These are phyloP conservation scores for Aureobasidium leucospermi DNA, from an alignment of 2,329 filamentous ascomycete genomes.

Conservation along the genomic window DNA sequence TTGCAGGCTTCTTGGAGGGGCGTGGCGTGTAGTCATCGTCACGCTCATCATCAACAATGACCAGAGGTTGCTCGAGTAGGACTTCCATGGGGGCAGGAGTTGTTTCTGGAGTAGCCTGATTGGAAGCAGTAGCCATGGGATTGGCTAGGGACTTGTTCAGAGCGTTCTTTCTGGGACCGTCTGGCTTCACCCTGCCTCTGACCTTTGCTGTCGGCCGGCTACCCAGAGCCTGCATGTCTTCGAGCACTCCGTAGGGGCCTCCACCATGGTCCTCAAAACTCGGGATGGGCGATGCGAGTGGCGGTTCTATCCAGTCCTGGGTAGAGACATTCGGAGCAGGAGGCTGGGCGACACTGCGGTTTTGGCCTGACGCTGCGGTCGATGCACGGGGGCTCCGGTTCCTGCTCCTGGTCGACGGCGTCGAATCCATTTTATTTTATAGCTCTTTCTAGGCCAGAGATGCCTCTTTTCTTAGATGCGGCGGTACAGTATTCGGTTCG, in stretches of 20 bases:
- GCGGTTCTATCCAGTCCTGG: constrained; percentile 47
- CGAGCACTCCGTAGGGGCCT: constrained; percentile 65
- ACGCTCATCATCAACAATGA: constrained; percentile 36
- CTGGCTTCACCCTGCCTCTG: constrained; percentile 46
- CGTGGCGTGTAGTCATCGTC: constrained; percentile 40
- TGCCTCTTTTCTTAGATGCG: background rate
- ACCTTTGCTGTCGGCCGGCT: constrained; percentile 58
- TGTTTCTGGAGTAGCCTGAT: constrained; percentile 39
- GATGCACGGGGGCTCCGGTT: constrained; percentile 9
- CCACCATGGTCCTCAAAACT: constrained; percentile 75
- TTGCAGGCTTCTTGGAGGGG: constrained; percentile 28
- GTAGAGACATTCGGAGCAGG: background rate
- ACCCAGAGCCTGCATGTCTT: constrained; percentile 77
- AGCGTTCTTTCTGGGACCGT: constrained; percentile 34
- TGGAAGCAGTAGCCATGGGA: constrained; percentile 30
- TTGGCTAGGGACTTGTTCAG: constrained; percentile 35
- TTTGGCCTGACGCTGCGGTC: background rate
- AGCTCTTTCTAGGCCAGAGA: background rate
- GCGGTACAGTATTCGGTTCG: background rate
- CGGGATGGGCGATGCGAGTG: constrained; percentile 46
- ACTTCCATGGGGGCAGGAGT: constrained; percentile 34
- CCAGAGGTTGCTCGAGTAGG: constrained; percentile 24
- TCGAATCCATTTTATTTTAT: constrained; percentile 5
- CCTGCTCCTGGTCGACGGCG: constrained; percentile 1
- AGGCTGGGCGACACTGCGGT: background rate